These are phyloP conservation scores for Alternaria sp. DNA, from an alignment of 2,329 filamentous ascomycete species.

Conservation along the genomic window DNA sequence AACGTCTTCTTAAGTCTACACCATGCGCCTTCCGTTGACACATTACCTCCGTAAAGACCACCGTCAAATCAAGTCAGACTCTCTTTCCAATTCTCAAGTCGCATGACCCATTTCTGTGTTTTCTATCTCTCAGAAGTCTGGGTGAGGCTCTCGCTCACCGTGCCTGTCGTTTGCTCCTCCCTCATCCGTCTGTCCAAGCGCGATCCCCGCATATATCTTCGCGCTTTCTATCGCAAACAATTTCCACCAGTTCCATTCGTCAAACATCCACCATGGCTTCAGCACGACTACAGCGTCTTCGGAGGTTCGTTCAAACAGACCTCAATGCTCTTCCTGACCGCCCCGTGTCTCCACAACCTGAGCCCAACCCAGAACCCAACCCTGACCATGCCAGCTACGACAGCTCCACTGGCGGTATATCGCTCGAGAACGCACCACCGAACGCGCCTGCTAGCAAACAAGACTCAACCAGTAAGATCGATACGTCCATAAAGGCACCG, in stretches of 20 bases:
- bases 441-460: constrained; percentile 16
- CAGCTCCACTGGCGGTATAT: constrained; percentile 31
- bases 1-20: neutral
- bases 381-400: constrained; percentile 7
- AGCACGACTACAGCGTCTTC: constrained; percentile 33
- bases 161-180: constrained; percentile 13
- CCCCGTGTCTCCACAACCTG: neutral
- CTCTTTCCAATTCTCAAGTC: neutral
- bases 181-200: constrained; percentile 2
- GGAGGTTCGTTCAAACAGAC: constrained; percentile 25
- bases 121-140: neutral
- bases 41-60: neutral
- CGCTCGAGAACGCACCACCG: constrained; percentile 10
- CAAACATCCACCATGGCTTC: constrained; percentile 26
- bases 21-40: neutral
- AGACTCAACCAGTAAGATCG: neutral
- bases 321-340: constrained; percentile 35
- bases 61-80: too few species aligned
- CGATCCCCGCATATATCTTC: neutral
- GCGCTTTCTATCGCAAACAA: neutral
- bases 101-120: too few species aligned
- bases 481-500: neutral
- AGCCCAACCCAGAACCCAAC: neutral
- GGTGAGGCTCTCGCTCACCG: neutral
- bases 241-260: neutral